Evolutionary conservation across 2,329 filamentous ascomycete genomes (phyloP).

Genomic region (Rugonectria rugulosa): DNA sequence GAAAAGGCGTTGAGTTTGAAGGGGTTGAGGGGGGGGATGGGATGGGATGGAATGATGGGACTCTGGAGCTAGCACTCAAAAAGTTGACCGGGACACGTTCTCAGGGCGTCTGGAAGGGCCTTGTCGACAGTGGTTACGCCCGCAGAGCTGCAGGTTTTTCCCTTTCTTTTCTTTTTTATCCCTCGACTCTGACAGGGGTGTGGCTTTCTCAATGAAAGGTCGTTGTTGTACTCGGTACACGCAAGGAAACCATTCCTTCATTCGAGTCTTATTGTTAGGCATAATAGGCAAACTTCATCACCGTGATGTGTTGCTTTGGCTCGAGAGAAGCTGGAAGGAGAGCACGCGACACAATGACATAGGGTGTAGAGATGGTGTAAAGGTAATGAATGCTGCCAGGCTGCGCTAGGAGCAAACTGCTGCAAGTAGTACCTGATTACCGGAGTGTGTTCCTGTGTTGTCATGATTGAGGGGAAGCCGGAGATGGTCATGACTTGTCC

Average conservation of each 20-base stretch:
- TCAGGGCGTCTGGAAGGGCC: constrained; percentile 8
- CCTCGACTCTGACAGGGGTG: constrained; percentile 28
- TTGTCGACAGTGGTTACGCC: constrained; percentile 29
- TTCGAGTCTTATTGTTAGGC: too few species aligned
- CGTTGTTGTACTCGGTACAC: too few species aligned
- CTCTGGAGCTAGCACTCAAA: not conserved
- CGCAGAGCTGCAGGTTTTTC: constrained; percentile 38
- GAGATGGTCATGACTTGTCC: too few species aligned
- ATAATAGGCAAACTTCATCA: too few species aligned
- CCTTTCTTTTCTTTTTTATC: too few species aligned
- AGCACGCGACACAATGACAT: constrained; percentile 25
- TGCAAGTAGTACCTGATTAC: too few species aligned
- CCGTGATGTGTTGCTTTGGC: not conserved
- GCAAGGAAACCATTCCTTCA: too few species aligned
- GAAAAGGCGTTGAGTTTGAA: constrained; percentile 6
- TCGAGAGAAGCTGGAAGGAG: not conserved
- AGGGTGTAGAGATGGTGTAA: too few species aligned
- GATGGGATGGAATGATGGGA: not conserved
- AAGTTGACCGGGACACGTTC: not conserved
- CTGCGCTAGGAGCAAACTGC: not conserved
- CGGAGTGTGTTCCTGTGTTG: too few species aligned
- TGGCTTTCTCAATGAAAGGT: too few species aligned
- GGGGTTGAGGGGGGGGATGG: not conserved
- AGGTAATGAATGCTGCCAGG: not conserved
- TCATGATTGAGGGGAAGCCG: too few species aligned